Base-by-base conservation (phyloP, 768 basidiomycete species). In the Collybia nuda region DNA sequence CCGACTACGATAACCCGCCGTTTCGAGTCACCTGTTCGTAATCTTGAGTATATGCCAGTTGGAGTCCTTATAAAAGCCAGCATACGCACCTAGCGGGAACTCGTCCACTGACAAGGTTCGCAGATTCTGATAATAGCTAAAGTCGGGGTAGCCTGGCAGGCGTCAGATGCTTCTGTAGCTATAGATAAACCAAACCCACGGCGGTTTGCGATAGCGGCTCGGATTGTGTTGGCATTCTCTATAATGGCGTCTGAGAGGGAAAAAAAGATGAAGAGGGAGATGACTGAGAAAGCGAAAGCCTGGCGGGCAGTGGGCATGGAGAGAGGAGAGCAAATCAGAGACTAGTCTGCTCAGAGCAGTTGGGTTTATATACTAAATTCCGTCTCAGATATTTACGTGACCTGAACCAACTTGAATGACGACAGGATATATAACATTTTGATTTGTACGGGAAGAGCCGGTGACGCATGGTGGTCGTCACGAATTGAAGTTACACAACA, bases 1-100 rank as follows among this genome's bases (percentile, higher is more conserved):
- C 94, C 95, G 11, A 97, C 71, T 52, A 93, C 68, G 38, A 98
- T 81, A 22, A 88, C 71, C 14, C 92, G 82, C 54, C 65, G 73
- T 22, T 68, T 59, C 2, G 75, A 64, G 12, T 79, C 72, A 50
- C 77, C 88, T 88, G 43, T 24, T 32, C 12, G 19, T 15, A 35
- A 18, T 17, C 9, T 35, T 8, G 37, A 19, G 23, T 47, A 42
- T 40, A 38, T 15, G 19, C n/a, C n/a, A n/a, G 19, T 9, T 5
- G 14, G 24, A n/a, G n/a, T n/a, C n/a, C 1, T 5, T 22, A 11
- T 14, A 23, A 6, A 36, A 29, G 43, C 37, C 17, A 43, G 28
- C 23, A 22, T 17, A 5, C 63, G 48, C 54, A 87, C 86, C 68
- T 54, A 78, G 65, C 26, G 85, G 82, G 61, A 88, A 83, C 45